Percentiles rank a stretch among this genome's conserved stretches.
These are phyloP conservation scores for Trichophyton schoenleinii DNA, from an alignment of 2,329 filamentous ascomycete genomes.

Conservation along the genomic window DNA sequence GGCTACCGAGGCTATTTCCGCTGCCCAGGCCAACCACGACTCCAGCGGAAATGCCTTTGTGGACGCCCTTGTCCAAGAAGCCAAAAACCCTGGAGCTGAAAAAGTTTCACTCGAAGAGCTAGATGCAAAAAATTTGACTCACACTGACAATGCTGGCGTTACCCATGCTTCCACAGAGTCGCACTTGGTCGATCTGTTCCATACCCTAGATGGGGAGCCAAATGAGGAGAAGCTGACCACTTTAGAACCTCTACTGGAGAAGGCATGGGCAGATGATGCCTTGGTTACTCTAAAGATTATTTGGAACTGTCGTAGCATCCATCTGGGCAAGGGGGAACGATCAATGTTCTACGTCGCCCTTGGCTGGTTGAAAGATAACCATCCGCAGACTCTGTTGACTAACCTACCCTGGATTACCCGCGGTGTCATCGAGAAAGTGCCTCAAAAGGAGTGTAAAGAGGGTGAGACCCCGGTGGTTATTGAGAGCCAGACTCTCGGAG, in stretches of 20 bases:
- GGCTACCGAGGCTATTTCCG: background rate
- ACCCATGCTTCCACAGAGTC: conserved; percentile 37
- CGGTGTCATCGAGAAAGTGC: conserved; percentile 45
- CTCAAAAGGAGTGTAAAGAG: conserved; percentile 26
- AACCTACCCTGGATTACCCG: conserved; percentile 46
- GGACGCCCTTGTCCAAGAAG: conserved; percentile 1
- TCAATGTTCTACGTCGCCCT: conserved; percentile 40
- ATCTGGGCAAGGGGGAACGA: conserved; percentile 44
- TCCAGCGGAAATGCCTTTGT: conserved; percentile 2
- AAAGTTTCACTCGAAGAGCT: background rate
- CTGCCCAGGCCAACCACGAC: background rate
- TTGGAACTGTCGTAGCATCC: conserved; percentile 50
- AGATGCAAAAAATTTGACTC: conserved; percentile 21
- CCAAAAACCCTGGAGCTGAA: background rate
- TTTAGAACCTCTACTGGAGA: conserved; percentile 33
- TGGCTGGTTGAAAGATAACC: conserved; percentile 45
- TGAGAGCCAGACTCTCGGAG: conserved; percentile 18
- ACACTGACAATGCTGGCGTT: conserved; percentile 42
- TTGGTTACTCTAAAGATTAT: conserved; percentile 45
- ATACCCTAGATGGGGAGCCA: conserved; percentile 35
- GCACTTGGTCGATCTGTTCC: conserved; percentile 43
- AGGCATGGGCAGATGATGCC: conserved; percentile 40
- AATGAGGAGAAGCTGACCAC: conserved; percentile 21
- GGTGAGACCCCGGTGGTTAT: conserved; percentile 23
- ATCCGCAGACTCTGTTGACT: conserved; percentile 42